Evolutionary conservation across 1,139 yeast genomes (phyloP).

Genomic region (Diutina mesorugosa): DNA sequence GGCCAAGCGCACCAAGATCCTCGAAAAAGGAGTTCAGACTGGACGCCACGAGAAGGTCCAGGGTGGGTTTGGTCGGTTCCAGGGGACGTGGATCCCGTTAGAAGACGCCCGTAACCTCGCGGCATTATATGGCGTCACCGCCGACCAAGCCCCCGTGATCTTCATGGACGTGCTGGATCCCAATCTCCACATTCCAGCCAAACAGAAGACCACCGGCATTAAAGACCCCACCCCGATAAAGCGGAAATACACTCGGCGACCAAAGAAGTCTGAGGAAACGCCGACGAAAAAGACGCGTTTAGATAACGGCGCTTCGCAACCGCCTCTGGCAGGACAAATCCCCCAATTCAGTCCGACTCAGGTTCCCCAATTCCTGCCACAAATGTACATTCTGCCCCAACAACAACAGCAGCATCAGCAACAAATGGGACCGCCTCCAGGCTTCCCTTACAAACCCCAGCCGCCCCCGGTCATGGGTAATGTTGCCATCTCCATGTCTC

Average conservation of each 20-base stretch:
- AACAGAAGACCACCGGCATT: slow-evolving; percentile 19
- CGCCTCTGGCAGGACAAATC: neutral
- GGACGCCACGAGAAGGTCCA: slow-evolving; percentile 88
- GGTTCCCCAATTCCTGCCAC: slow-evolving; percentile 3
- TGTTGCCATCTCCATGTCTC: neutral
- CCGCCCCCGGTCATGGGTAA: neutral
- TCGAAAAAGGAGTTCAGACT: slow-evolving; percentile 82
- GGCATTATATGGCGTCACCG: slow-evolving; percentile 37
- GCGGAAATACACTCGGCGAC: slow-evolving; percentile 28
- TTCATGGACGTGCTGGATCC: slow-evolving; percentile 36
- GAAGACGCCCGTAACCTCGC: slow-evolving; percentile 40
- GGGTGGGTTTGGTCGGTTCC: slow-evolving; percentile 95
- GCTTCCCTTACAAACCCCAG: neutral
- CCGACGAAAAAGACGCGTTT: slow-evolving; percentile 24
- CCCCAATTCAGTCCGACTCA: slow-evolving; percentile 3
- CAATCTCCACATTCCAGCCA: slow-evolving; percentile 32
- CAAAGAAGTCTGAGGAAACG: slow-evolving; percentile 21
- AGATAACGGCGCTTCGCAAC: slow-evolving; percentile 6
- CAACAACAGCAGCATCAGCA: slow-evolving; percentile 9
- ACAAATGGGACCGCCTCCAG: slow-evolving; percentile 5
- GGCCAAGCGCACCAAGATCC: slow-evolving; percentile 82
- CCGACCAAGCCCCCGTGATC: slow-evolving; percentile 43
- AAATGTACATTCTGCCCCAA: slow-evolving; percentile 6
- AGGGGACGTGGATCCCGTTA: slow-evolving; percentile 95
- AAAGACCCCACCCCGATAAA: slow-evolving; percentile 34